phyloP scores from a whole-genome alignment of 1,284 basidiomycete species.

The Phellopilus nigrolimitatus region DNA sequence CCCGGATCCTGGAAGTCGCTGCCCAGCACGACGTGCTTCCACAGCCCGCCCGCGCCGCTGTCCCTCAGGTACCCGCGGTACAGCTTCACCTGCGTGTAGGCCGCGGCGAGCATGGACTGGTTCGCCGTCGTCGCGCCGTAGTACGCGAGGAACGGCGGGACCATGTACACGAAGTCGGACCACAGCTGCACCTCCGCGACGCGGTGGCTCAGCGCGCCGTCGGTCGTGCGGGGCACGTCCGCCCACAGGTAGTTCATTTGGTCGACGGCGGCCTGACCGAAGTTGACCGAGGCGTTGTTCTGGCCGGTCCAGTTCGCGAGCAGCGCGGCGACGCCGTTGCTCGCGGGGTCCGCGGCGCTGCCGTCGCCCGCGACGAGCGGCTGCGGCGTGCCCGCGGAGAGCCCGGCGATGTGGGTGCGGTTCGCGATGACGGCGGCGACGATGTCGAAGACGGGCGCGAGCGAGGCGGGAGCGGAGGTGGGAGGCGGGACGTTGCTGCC shows the following conservation, averaged over 20 bases:
- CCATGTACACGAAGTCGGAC: conserved; percentile 84
- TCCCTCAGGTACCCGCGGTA: conserved; percentile 68
- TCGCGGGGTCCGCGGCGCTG: conserved; percentile 78
- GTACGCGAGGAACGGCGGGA: conserved; percentile 88
- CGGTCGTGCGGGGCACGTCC: conserved; percentile 58
- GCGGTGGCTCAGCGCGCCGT: conserved; percentile 83
- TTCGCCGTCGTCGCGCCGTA: conserved; percentile 75
- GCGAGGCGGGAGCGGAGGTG: conserved; percentile 32
- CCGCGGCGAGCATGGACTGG: conserved; percentile 58
- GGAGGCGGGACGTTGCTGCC: conserved; percentile 27
- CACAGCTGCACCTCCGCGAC: conserved; percentile 63
- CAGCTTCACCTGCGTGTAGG: conserved; percentile 75
- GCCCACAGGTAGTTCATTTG: conserved; percentile 71
- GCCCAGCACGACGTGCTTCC: conserved; percentile 68
- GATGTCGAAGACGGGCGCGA: conserved; percentile 49
- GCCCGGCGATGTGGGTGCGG: conserved; percentile 37
- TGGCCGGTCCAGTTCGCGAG: conserved; percentile 70
- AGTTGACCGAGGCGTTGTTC: conserved; percentile 42
- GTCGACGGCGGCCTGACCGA: conserved; percentile 59
- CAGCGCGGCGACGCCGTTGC: conserved; percentile 75
- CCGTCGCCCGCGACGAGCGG: conserved; percentile 51
- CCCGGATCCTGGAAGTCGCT: conserved; percentile 47
- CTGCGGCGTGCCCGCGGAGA: conserved; percentile 37
- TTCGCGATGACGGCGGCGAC: conserved; percentile 50
- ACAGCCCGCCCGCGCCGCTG: conserved; percentile 43